Percentiles rank a stretch among this genome's conserved stretches.
phyloP scores from a whole-genome alignment of 2,329 filamentous ascomycete species.

The Diaporthe sp. region DNA sequence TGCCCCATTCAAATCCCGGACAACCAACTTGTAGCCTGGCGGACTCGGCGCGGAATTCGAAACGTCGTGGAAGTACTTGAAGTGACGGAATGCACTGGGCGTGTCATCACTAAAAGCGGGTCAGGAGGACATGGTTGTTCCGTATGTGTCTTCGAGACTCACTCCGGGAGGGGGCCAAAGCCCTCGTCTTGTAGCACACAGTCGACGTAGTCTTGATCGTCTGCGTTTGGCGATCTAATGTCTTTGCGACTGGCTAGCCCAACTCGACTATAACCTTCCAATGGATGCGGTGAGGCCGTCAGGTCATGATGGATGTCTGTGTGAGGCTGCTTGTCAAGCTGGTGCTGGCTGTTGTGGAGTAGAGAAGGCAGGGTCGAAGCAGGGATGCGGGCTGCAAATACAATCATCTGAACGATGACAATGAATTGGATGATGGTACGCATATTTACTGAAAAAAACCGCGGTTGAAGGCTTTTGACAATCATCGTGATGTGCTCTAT shows the following conservation, averaged over 20 bases:
- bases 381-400: background rate
- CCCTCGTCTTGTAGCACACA: background rate
- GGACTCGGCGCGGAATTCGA: background rate
- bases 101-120: background rate
- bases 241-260: background rate
- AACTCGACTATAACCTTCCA: background rate
- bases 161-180: background rate
- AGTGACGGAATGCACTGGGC: background rate
- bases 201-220: background rate
- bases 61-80: background rate
- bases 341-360: background rate
- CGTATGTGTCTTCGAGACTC: background rate
- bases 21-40: background rate
- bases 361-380: no score
- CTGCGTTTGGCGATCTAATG: background rate
- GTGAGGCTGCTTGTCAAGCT: background rate
- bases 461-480: no score
- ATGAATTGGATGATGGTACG: background rate
- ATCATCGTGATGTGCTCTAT: background rate
- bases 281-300: background rate
- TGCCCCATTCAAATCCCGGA: background rate
- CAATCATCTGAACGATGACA: background rate
- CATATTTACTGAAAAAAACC: background rate
- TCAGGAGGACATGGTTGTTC: background rate
- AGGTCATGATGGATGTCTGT: background rate